These are phyloP conservation scores for Alternaria brassicicola DNA, from an alignment of 2,329 filamentous ascomycete species.

Conservation along the genomic window DNA sequence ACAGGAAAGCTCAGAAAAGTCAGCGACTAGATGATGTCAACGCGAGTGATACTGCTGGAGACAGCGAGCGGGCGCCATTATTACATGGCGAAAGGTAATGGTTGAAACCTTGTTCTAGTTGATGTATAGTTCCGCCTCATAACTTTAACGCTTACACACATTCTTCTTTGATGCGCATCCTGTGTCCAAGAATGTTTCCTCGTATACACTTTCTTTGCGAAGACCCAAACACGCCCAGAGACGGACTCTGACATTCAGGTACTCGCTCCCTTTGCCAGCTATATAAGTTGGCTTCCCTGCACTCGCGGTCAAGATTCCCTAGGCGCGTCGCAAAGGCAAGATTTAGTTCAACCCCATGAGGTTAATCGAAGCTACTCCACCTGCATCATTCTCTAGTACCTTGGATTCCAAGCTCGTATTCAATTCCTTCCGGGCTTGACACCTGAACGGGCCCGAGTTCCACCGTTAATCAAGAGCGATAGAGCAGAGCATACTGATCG, in stretches of 20 bases:
- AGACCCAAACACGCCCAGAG: not conserved
- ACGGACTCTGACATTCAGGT: slow-evolving; percentile 7
- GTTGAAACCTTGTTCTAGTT: not conserved
- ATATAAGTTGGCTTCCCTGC: not conserved
- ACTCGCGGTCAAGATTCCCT: not conserved
- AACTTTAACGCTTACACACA: not conserved
- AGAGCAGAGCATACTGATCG: not conserved
- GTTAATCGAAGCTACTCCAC: not conserved
- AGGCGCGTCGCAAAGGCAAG: not conserved
- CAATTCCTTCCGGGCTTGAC: too few relatives aligned
- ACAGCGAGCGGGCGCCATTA: slow-evolving; percentile 10
- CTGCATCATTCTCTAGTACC: not conserved
- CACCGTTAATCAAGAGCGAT: not conserved
- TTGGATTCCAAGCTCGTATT: not conserved
- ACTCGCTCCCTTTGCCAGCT: slow-evolving; percentile 1
- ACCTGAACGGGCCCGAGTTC: not conserved
- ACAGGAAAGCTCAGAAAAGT: slow-evolving; percentile 31
- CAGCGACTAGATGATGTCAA: slow-evolving; percentile 2
- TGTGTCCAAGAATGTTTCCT: not conserved
- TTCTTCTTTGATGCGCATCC: not conserved
- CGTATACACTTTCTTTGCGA: not conserved
- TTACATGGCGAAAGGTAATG: slow-evolving; percentile 1
- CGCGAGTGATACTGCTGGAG: not conserved
- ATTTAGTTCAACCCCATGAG: not conserved
- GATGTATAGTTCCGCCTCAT: not conserved